phyloP scores from a whole-genome alignment of 2,329 filamentous ascomycete genomes.

The Botrytis pseudocinerea region DNA sequence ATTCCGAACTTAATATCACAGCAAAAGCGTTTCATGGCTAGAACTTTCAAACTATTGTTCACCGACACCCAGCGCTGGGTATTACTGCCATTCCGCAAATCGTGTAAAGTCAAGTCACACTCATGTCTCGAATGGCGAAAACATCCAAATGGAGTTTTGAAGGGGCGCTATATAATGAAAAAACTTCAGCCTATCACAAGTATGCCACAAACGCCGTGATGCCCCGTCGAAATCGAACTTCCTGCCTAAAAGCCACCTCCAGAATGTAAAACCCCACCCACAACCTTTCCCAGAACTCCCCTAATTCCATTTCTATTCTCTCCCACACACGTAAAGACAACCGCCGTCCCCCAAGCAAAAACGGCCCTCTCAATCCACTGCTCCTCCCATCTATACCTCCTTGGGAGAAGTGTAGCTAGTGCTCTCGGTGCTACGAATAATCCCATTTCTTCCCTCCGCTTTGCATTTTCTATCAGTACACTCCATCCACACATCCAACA shows the following conservation, averaged over 20 bases:
- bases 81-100: not conserved
- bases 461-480: conserved; percentile 67
- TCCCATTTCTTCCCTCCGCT: conserved; percentile 70
- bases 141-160: not conserved
- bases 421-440: conserved; percentile 81
- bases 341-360: conserved; percentile 67
- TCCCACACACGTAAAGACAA: conserved; percentile 66
- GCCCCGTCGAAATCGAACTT: not conserved
- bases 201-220: not conserved
- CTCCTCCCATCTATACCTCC: conserved; percentile 62
- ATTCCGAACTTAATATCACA: not conserved
- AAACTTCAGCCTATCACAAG: not conserved
- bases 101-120: not conserved
- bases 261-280: conserved; percentile 39
- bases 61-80: not conserved
- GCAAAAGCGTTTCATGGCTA: not conserved
- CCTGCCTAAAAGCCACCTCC: not conserved
- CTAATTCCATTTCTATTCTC: conserved; percentile 57
- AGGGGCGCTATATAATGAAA: not conserved
- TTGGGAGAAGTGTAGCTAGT: conserved; percentile 70
- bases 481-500: conserved; percentile 81
- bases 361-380: conserved; percentile 66
- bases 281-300: conserved; percentile 65
- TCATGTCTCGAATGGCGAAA: not conserved
- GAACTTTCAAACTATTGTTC: not conserved